These are phyloP conservation scores for Tolypocladium paradoxum DNA, from an alignment of 2,329 filamentous ascomycete species.

Conservation along the genomic window DNA sequence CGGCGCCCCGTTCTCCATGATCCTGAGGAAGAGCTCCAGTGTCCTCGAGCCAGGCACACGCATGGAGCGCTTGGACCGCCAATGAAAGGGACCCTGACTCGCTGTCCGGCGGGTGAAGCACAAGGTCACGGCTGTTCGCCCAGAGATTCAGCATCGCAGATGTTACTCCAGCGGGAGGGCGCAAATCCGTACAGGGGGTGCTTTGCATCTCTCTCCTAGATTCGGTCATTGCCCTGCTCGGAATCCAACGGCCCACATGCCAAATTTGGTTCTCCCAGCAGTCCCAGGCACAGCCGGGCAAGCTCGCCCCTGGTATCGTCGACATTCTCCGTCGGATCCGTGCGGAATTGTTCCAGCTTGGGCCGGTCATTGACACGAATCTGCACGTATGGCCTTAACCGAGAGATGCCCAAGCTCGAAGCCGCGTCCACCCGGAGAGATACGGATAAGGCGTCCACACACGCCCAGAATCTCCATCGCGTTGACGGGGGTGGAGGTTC, in stretches of 20 bases:
- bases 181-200: not conserved
- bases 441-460: not conserved
- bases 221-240: not conserved
- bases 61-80: no score
- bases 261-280: not conserved
- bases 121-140: no score
- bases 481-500: no score
- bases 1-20: no score
- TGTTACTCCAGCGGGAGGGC: not conserved
- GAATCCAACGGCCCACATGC: not conserved
- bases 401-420: not conserved
- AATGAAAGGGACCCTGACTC: no score
- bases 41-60: no score
- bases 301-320: not conserved
- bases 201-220: not conserved
- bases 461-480: no score
- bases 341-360: not conserved
- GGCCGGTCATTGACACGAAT: not conserved
- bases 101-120: no score
- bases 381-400: not conserved
- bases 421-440: not conserved
- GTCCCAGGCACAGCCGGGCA: not conserved
- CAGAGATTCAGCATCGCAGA: no score
- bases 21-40: no score
- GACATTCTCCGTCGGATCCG: not conserved